Percentiles rank a stretch among this genome's conserved stretches.
Evolutionary conservation across 2,329 filamentous ascomycete genomes (phyloP).

Genomic region (Scedosporium aurantiacum): DNA sequence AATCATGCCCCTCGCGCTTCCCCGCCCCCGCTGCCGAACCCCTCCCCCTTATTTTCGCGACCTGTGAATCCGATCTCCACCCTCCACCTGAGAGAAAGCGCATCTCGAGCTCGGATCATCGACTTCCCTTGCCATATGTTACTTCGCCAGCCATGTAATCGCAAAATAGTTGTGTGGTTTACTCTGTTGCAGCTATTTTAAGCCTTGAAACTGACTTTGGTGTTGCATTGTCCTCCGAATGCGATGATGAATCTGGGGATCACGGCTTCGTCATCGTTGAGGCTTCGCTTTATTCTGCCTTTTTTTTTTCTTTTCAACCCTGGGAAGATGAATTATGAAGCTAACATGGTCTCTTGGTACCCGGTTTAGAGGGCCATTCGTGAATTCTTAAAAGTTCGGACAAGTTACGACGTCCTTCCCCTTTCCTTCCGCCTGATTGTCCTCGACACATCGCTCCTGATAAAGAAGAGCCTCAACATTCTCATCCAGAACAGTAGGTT

Average conservation of each 20-base stretch:
- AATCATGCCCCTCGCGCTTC: slow-evolving; percentile 7
- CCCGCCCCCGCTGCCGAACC: slow-evolving; percentile 5
- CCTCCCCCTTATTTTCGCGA: neutral
- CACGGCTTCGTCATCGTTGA: neutral
- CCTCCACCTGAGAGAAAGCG: neutral
- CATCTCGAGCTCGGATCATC: neutral
- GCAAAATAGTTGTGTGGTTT: too few relatives aligned
- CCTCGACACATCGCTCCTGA: slow-evolving; percentile 86
- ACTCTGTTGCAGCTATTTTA: too few relatives aligned
- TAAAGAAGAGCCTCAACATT: slow-evolving; percentile 95
- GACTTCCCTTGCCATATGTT: neutral
- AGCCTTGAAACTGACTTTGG: too few relatives aligned
- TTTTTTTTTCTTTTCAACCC: too few relatives aligned
- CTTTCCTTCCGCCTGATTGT: slow-evolving; percentile 93
- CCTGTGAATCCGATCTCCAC: neutral
- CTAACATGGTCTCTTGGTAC: neutral
- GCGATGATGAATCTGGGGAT: too few relatives aligned
- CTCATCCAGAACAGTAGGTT: slow-evolving; percentile 79
- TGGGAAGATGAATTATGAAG: too few relatives aligned
- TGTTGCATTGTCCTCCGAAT: too few relatives aligned
- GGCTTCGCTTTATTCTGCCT: too few relatives aligned
- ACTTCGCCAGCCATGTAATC: neutral
- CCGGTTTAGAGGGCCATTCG: slow-evolving; percentile 67
- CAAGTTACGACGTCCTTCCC: slow-evolving; percentile 94
- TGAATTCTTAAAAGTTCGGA: slow-evolving; percentile 91